Percentiles rank a stretch among this genome's conserved stretches.
These are phyloP conservation scores for Gossypium aridum DNA, from an alignment of 441 rosid genomes.

Conservation along the genomic window DNA sequence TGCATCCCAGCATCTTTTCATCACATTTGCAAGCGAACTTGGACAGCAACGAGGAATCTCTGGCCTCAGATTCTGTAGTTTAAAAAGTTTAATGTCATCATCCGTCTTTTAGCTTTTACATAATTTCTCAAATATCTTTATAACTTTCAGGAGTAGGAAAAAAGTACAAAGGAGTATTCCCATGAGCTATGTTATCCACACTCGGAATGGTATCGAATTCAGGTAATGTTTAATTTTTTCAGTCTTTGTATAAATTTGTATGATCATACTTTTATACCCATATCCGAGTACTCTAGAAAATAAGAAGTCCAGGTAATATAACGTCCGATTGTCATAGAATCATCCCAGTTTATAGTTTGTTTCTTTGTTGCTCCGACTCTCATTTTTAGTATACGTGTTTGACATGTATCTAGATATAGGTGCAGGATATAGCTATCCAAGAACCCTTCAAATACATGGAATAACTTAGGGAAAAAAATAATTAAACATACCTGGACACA, in stretches of 20 bases:
- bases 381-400: not conserved
- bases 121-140: not conserved
- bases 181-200: not conserved
- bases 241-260: not conserved
- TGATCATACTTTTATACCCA: not conserved
- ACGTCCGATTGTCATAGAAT: not conserved
- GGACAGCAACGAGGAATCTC: conserved; percentile 79
- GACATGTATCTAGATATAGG: not conserved
- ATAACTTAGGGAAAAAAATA: not conserved
- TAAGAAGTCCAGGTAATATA: not conserved
- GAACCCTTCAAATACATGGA: not conserved
- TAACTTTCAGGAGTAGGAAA: not conserved
- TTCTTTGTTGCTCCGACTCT: not conserved
- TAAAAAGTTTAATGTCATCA: not conserved
- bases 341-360: conserved; percentile 1
- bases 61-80: conserved; percentile 58
- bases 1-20: conserved; percentile 81
- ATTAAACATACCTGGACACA: not conserved
- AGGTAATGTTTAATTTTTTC: not conserved
- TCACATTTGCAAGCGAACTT: conserved; percentile 54
- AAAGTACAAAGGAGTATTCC: not conserved
- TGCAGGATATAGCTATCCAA: not conserved
- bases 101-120: conserved; percentile 2
- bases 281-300: not conserved
- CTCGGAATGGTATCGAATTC: not conserved